Evolutionary conservation across 1,139 yeast species (phyloP), one percentile per base, ranked within the genome.

Genomic region (Zhuliangozyma blackwelliae): DNA sequence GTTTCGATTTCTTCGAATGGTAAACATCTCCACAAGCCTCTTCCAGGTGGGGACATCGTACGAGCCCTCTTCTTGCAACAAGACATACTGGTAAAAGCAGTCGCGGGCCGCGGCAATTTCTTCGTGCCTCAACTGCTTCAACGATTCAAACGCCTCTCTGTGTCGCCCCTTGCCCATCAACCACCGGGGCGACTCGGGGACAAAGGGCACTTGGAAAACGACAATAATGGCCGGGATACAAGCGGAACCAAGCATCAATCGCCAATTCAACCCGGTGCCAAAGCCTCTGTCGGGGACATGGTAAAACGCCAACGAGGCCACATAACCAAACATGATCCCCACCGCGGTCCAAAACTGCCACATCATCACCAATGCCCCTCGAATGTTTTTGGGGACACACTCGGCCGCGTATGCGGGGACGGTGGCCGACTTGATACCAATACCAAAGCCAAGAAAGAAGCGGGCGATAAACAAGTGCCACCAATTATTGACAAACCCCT

Each of bases 261-360:
- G 75, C 95, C 95, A 86, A 44, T 79, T 77, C 41, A 83, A 67
- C 16, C 68, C 70, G 25, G 68, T 61, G 36, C 65, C 63, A 52
- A 79, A 61, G 30, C 72, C 69, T 53, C 49, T 45, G 21, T 54
- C 45, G 1, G 62, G 58, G 10, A 67, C 63, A 31, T 58, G 41
- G 46, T 61, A 66, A 46, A 67, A 83, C 0, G 87, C 87, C 40
- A 85, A 65, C 20, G 80, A 73, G 33, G 85, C 72, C 37, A 82
- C 81, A 55, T 83, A 83, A 35, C 95, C 95, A 50, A 85, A 67
- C 79, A 83, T 82, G 51, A 86, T 84, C 52, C 95, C 95, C 44
- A 82, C 80, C 5, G 95, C 95, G 8, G 95, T 86, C 75, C 85
- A 85, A 57, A 83, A 75, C 63, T 86, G 95, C 95, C 95, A 86